Base-by-base conservation (phyloP, 768 basidiomycete species). In the Gautieria morchelliformis region DNA sequence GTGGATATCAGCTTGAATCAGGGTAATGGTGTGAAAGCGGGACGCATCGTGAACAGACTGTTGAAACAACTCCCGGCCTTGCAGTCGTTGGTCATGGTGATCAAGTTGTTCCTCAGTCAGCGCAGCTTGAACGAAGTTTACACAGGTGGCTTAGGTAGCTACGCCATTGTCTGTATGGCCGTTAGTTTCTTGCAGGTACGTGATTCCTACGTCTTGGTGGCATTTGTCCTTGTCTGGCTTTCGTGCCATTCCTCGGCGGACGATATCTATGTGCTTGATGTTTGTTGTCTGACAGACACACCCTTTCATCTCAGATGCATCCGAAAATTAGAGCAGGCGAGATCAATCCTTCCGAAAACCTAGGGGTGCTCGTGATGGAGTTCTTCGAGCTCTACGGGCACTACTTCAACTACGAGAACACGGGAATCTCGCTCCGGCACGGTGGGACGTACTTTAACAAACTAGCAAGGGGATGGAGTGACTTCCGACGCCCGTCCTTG, bases 111-210 rank as follows among this genome's bases (percentile, higher is more conserved):
- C 70, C 76, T 98, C 54, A 80, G 77, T 62, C 92, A 96, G 67
- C 77, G 94, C 41, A 81, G 82, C 30, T 89, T 97, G 92, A 98
- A 99, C 68, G 96, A 98, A 69, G 95, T 98, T n/a, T 97, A 86
- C 68, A 89, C 87, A 0, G 95, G 96, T 8, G 96, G 96, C 2
- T 70, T 99, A 37, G 94, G 95, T 20, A 92, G 89, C 66, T 98
- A 97, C 68, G 85, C 87, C 63, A 91, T 96, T 58, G 92, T 97
- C 56, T 96, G 91, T 68, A 70, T 99, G 56, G 93, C 87, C 11
- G 82, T 97, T 62, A 91, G 84, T 69, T 99, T 99, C 68, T 74
- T 99, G 49, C 96, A 98, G 78, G 85, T 85, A 35, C 22, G 74
- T 62, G 19, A 10, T 30, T 51, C 49, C 20, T n/a, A 6, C 24